phyloP scores from a whole-genome alignment of 2,329 filamentous ascomycete species.

The Xylariaceae sp. region DNA sequence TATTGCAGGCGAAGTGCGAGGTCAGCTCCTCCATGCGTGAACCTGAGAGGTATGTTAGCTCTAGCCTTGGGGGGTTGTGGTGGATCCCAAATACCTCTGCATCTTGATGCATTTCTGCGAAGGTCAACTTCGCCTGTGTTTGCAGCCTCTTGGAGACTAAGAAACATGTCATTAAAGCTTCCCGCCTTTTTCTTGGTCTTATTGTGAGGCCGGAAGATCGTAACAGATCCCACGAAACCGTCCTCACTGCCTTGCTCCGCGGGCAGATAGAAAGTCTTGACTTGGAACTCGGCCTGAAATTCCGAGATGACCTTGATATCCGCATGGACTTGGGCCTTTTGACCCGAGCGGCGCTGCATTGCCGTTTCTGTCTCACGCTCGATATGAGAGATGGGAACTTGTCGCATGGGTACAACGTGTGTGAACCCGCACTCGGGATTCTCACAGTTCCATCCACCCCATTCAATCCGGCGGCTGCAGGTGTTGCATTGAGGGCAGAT shows the following conservation, averaged over 20 bases:
- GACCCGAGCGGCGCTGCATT: too few relatives aligned
- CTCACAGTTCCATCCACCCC: slow-evolving; percentile 56
- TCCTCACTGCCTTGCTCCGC: slow-evolving; percentile 20
- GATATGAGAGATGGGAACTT: slow-evolving; percentile 15
- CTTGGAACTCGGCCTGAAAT: slow-evolving; percentile 31
- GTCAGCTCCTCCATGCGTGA: slow-evolving; percentile 44
- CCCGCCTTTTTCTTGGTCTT: slow-evolving; percentile 39
- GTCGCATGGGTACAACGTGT: slow-evolving; percentile 20
- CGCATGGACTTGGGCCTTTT: too few relatives aligned
- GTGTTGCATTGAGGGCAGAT: slow-evolving; percentile 57
- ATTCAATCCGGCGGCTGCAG: slow-evolving; percentile 53
- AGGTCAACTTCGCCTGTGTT: slow-evolving; percentile 33
- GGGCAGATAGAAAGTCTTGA: slow-evolving; percentile 28
- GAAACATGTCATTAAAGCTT: slow-evolving; percentile 57
- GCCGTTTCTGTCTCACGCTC: slow-evolving; percentile 4
- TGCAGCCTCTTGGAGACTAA: slow-evolving; percentile 30
- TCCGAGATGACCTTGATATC: too few relatives aligned
- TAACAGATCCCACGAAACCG: slow-evolving; percentile 39
- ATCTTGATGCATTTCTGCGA: slow-evolving; percentile 31
- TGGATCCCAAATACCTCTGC: slow-evolving; percentile 24
- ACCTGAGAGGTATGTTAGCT: too few relatives aligned
- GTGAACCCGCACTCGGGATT: slow-evolving; percentile 41
- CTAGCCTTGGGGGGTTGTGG: slow-evolving; percentile 6
- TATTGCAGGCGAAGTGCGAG: slow-evolving; percentile 47
- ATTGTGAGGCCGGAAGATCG: slow-evolving; percentile 50